Conservation (phyloP, 257 asterid species). For the Fraxinus quadrangulata region DNA sequence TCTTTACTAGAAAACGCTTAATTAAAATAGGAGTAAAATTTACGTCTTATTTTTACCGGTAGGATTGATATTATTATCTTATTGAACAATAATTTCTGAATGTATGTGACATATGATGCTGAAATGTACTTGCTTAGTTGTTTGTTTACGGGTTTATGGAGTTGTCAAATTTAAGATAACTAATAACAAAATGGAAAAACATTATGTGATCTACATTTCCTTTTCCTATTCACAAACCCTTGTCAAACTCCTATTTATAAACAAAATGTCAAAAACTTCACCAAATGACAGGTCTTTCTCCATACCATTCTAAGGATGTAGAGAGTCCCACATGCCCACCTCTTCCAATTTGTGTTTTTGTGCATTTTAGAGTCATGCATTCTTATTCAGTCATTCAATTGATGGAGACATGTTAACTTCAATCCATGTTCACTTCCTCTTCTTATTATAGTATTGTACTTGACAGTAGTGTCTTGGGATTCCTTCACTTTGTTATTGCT, state of each 20-base stretch:
- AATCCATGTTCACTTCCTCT: background rate
- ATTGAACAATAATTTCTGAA: background rate
- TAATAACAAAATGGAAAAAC: conserved; percentile 8
- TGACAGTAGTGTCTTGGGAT: background rate
- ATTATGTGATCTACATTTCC: background rate
- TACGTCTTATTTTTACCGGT: background rate
- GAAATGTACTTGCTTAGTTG: background rate
- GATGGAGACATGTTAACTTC: conserved; percentile 5
- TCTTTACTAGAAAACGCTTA: too few species aligned
- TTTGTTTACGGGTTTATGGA: background rate
- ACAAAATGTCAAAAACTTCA: background rate
- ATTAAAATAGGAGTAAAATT: background rate
- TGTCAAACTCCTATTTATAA: background rate
- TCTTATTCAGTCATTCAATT: background rate
- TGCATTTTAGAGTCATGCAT: background rate
- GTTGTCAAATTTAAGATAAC: background rate
- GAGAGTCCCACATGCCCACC: conserved; percentile 4
- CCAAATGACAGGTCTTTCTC: background rate
- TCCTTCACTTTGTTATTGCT: background rate
- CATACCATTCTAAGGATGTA: background rate
- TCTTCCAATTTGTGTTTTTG: background rate
- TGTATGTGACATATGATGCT: background rate
- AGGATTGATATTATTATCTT: background rate
- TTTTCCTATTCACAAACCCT: background rate
- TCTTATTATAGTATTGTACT: background rate